Base-by-base conservation (phyloP, 169 alveolate species). In the Plasmodium relictum region DNA sequence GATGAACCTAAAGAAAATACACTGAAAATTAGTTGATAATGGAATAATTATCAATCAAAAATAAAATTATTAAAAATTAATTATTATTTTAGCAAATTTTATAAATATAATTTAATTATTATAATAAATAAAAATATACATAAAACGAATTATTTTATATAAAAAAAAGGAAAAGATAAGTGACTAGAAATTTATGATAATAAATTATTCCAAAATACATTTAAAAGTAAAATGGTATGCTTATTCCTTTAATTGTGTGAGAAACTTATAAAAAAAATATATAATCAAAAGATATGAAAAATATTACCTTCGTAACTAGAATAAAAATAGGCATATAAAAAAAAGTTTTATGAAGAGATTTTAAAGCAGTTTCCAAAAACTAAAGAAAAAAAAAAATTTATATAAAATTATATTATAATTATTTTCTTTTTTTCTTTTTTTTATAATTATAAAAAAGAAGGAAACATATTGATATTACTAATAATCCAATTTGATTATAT, bases 301-400 rank as follows among this genome's bases (percentile, higher is more conserved):
- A 31, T 39, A 22, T 41, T 45, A 86, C 92, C 92, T 86, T 86
- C 10, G 92, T 86, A 10, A 86, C 92, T 39, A 86, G 70, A n/a
- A 86, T 86, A 50, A 52, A 70, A 59, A 86, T 71, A 37, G 92
- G 92, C 65, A 71, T 86, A 50, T 70, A 86, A 71, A 86, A 86
- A 63, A 86, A 86, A 6, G 87, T 86, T 50, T 71, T 86, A 42
- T 86, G 92, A 14, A 86, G 74, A 16, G 92, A 86, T 39, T 86
- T 86, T 37, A 86, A 42, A 22, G 59, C 48, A n/a, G 87, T 70
- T 58, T 86, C 92, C 52, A 86, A 65, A 73, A 86, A 86, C 92
- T 86, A 45, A 42, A 86, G 41, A 62, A 58, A 70, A 41, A 37
- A 56, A 26, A 66, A 58, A 14, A 66, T 26, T 31, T 52, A 24